A percentile compares a stretch with the other conserved stretches of the same genome.
Conservation (phyloP, 2,329 filamentous ascomycete genomes). For the Penicillium corylophilum region DNA sequence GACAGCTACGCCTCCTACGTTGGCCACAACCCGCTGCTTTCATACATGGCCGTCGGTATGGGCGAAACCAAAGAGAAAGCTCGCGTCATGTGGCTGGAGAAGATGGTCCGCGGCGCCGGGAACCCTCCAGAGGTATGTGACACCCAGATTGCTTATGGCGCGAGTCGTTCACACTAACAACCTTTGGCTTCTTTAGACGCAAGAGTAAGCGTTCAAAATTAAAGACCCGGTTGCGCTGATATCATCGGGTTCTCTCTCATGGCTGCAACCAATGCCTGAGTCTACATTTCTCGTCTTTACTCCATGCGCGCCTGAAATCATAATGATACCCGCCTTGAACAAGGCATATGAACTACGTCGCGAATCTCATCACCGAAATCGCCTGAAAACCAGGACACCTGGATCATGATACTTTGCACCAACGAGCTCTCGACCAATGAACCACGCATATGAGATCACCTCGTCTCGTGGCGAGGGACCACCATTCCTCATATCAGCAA, state of each 20-base stretch:
- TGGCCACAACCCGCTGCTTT: constrained; percentile 82
- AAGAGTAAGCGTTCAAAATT: constrained; percentile 1
- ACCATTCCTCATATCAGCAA: background rate
- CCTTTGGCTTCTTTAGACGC: constrained; percentile 1
- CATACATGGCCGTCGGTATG: constrained; percentile 86
- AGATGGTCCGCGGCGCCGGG: constrained; percentile 65
- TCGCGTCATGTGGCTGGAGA: constrained; percentile 74
- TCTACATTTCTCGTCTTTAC: background rate
- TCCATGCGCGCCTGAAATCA: background rate
- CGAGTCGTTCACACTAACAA: constrained; percentile 3
- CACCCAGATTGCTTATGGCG: background rate
- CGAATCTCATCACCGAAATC: background rate
- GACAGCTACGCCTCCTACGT: constrained; percentile 88
- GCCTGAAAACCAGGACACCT: background rate
- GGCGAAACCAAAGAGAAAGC: constrained; percentile 81
- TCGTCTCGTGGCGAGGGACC: background rate
- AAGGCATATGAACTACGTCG: background rate
- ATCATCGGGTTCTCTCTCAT: background rate
- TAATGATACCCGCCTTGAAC: constrained; percentile 3
- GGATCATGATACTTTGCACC: background rate
- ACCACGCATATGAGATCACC: background rate
- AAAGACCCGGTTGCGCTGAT: too few species aligned
- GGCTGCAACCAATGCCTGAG: background rate
- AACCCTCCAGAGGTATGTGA: constrained; percentile 60
- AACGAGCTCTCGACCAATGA: background rate